Evolutionary conservation across 176 grass and related monocot genomes (phyloP), one percentile per base, ranked within the genome.

Genomic region (Guadua angustifolia): DNA sequence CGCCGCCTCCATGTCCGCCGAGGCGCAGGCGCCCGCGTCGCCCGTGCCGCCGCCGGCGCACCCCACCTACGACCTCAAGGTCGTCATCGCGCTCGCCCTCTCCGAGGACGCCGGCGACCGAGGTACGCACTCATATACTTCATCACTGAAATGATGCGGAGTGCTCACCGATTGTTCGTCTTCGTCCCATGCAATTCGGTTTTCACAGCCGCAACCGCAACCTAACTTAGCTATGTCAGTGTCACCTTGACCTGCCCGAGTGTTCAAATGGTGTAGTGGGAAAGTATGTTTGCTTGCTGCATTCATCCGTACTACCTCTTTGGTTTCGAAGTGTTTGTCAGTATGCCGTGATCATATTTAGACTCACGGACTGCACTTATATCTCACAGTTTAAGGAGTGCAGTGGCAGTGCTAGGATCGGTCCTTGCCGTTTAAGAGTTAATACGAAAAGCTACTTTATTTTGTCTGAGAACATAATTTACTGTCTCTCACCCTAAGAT

Each of bases 31-130:
- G 25, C 66, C 64, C 0, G 76, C 66, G 32, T 58, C 61, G 33
- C 82, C 70, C 50, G 66, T 98, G 83, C 51, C 85, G 19, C 93
- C 86, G 50, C 96, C 96, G 43, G 92, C 86, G 46, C 96, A 95
- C 79, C 96, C 96, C 50, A 95, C 91, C 52, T 98, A 98, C 80
- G 96, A 98, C 50, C 93, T 98, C 43, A 77, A 84, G 67, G 79
- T 91, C 49, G 91, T 93, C 59, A 95, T 98, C 66, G 89, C 77
- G 55, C 96, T 95, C 69, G 96, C 96, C 56, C 96, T 98, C 86
- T 91, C 95, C 25, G 95, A 98, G 82, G 95, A 98, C 84, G 95
- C 93, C 25, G 93, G 93, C 10, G 93, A 98, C 86, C 82, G 91
- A 92, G 93, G 93, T 94, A 25, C 56, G 14, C 15, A 83, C 21